phyloP scores from a whole-genome alignment of 345 rosid genomes.

The Populus davidiana region DNA sequence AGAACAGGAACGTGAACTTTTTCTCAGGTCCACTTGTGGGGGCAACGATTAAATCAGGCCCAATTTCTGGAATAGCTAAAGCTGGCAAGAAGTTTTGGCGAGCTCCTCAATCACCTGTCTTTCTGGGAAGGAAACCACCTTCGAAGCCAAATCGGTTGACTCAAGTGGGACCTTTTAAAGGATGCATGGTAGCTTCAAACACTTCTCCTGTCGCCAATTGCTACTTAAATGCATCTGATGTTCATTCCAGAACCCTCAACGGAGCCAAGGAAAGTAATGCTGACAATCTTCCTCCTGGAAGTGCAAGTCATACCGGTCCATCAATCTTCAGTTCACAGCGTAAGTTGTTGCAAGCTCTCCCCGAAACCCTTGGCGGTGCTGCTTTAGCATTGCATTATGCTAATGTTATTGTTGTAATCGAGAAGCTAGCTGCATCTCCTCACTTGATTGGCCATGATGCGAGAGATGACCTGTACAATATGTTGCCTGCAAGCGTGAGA shows the following conservation, averaged over 20 bases:
- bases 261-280: slow-evolving; percentile 39
- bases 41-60: slow-evolving; percentile 57
- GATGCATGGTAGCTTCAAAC: slow-evolving; percentile 51
- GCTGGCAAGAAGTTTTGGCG: slow-evolving; percentile 55
- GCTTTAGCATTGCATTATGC: slow-evolving; percentile 94
- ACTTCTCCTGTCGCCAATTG: slow-evolving; percentile 41
- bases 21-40: slow-evolving; percentile 66
- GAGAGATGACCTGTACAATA: slow-evolving; percentile 88
- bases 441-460: slow-evolving; percentile 95
- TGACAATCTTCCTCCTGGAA: slow-evolving; percentile 20
- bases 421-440: slow-evolving; percentile 87
- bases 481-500: slow-evolving; percentile 84
- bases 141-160: slow-evolving; percentile 50
- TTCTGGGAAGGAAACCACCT: slow-evolving; percentile 46
- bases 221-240: slow-evolving; percentile 24
- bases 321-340: slow-evolving; percentile 37
- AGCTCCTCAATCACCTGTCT: slow-evolving; percentile 36
- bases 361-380: slow-evolving; percentile 81
- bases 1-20: slow-evolving; percentile 38
- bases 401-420: slow-evolving; percentile 80
- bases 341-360: slow-evolving; percentile 59
- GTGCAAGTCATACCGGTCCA: slow-evolving; percentile 18
- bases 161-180: slow-evolving; percentile 89
- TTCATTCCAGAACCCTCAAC: slow-evolving; percentile 28
- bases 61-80: slow-evolving; percentile 43